These are phyloP conservation scores for Chalaropsis thielavioides DNA, from an alignment of 2,329 filamentous ascomycete genomes.

Conservation along the genomic window DNA sequence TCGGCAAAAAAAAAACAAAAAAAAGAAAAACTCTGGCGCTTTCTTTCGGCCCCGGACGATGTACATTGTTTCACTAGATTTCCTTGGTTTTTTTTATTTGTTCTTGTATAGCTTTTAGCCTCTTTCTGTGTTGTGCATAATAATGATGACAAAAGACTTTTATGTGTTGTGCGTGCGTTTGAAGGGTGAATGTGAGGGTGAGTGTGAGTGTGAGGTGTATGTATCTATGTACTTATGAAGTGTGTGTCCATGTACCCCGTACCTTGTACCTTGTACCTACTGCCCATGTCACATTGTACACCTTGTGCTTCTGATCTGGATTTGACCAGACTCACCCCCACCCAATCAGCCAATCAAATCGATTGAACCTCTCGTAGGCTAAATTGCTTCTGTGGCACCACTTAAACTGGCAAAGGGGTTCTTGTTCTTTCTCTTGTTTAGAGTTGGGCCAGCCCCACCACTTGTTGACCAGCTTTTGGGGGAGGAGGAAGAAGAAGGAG, in stretches of 20 bases:
- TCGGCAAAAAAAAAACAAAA: background rate
- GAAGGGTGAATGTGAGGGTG: too few species aligned
- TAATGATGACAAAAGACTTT: background rate
- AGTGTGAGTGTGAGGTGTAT: too few species aligned
- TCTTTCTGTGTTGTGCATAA: background rate
- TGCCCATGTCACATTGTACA: background rate
- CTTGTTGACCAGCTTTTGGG: background rate
- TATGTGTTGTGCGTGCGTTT: background rate
- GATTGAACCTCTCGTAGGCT: background rate
- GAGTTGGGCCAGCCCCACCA: constrained; percentile 1
- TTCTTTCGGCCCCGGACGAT: constrained; percentile 2
- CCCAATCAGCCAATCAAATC: background rate
- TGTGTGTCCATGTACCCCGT: too few species aligned
- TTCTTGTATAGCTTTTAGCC: background rate
- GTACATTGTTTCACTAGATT: constrained; percentile 8
- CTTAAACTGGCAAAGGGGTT: background rate
- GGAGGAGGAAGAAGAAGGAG: background rate
- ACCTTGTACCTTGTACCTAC: background rate
- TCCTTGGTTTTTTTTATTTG: background rate
- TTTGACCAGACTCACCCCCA: too few species aligned
- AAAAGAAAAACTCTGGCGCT: background rate
- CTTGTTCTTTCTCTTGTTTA: background rate
- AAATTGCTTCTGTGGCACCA: background rate
- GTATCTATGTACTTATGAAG: too few species aligned
- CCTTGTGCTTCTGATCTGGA: background rate